A percentile compares a stretch with the other conserved stretches of the same genome.
These are phyloP conservation scores for Fusarium sp. DNA, from an alignment of 2,329 filamentous ascomycete species.

Conservation along the genomic window DNA sequence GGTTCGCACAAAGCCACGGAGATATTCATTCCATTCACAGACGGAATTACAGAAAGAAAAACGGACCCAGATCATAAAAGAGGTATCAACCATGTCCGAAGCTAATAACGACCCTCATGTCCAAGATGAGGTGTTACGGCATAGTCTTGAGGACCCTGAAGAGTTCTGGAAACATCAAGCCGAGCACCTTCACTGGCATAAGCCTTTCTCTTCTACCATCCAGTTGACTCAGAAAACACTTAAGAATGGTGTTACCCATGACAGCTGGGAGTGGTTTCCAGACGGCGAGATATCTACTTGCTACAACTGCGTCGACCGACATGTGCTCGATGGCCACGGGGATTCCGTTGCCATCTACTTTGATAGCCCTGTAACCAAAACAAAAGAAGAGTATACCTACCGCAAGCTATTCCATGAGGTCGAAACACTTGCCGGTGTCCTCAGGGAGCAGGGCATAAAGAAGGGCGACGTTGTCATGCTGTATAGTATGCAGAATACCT, in stretches of 20 bases:
- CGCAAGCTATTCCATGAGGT: slow-evolving; percentile 82
- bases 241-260: slow-evolving; percentile 72
- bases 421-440: slow-evolving; percentile 83
- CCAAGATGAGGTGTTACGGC: slow-evolving; percentile 67
- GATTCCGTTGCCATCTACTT: slow-evolving; percentile 83
- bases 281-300: slow-evolving; percentile 91
- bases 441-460: slow-evolving; percentile 85
- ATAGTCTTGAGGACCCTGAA: slow-evolving; percentile 78
- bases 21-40: slow-evolving; percentile 12
- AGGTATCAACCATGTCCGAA: slow-evolving; percentile 32
- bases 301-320: slow-evolving; percentile 92
- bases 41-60: slow-evolving; percentile 3
- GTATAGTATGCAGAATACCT: slow-evolving; percentile 77
- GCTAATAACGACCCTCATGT: slow-evolving; percentile 45
- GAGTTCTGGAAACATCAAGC: slow-evolving; percentile 84
- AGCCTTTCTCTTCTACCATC: slow-evolving; percentile 76
- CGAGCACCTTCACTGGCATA: slow-evolving; percentile 84
- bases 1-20: neutral
- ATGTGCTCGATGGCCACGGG: slow-evolving; percentile 85
- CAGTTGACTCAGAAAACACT: slow-evolving; percentile 74
- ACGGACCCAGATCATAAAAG: neutral
- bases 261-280: slow-evolving; percentile 91
- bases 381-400: slow-evolving; percentile 83
- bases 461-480: slow-evolving; percentile 91
- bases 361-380: slow-evolving; percentile 86